Evolutionary conservation across 1,139 yeast genomes (phyloP), one percentile per base, ranked within the genome.

Genomic region (Protomyces macrosporus): DNA sequence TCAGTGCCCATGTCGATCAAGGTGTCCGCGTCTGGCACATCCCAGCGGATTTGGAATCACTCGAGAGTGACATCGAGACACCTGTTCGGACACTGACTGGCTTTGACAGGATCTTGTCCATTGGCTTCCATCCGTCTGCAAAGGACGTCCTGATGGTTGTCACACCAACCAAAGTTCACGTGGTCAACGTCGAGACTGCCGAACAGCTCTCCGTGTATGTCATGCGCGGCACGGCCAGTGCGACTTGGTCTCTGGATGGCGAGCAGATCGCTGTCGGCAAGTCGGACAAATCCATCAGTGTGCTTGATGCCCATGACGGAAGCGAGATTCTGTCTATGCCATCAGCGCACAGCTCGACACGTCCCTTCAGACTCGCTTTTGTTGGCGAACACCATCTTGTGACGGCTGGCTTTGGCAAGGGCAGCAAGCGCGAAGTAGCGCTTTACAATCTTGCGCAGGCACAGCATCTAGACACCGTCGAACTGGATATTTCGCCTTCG

Each of bases 371-470:
- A 10, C 42, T 58, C 16, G 33, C 35, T 5, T 60, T 64, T 33
- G 66, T 64, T 1, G 57, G 88, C 71, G 79, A 88, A 57, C 88
- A 91, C 71, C 82, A 97, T 71, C 77, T 93, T 42, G 87, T 87
- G 63, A 91, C 98, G 42, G 91, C 98, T n/a, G 99, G 99, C 0
- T 93, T 93, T 74, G 90, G 96, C 51, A 84, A 88, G 73, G 81
- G 88, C 70, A 88, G 96, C 53, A 98, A 91, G 73, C 90, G 99
- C 75, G 98, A 93, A 77, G 80, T 91, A 68, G 98, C 95, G 69
- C 80, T 93, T 65, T 93, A 98, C 98, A 91, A 93, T 71, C 80
- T 90, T 39, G 40, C 12, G n/a, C 9, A 51, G 5, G 62, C 52
- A 23, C 10, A 40, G 32, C 56, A 40, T 32, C 37, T 52, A 32